Evolutionary conservation across 345 rosid species (phyloP), one percentile per base, ranked within the genome.

Genomic region (Syzygium jambos): DNA sequence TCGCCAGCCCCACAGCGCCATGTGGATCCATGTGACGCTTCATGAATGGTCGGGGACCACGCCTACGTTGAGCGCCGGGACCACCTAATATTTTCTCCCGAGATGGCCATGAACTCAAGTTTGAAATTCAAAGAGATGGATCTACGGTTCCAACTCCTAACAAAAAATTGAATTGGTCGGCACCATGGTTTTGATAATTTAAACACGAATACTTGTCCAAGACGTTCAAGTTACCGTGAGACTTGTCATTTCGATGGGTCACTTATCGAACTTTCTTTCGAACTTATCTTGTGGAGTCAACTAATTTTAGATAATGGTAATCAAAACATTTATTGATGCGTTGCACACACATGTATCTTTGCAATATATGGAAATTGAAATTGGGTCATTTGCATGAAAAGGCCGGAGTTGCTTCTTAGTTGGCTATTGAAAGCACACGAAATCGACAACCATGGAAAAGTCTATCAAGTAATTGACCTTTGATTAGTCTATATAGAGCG

Each of bases 301-400:
- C 19, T 4, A 16, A 65, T 30, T 65, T 65, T 9, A 65, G 38
- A 63, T 16, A 1, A 30, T 16, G 6, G 23, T 6, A 30, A 7
- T 43, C 2, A 30, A 10, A 65, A 9, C 22, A 65, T 16, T 22
- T 1, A 43, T 0, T 0, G 23, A 11, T 19, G 23, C 11, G 0
- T 7, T 3, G 7, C 22, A 2, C 43, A 3, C 19, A 11, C 43
- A 9, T 65, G 22, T 65, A 65, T 65, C 21, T 30, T 65, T 65
- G 78, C 23, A 10, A 30, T 30, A 2, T 8, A 17, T 34, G 78
- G 43, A 68, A 68, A 30, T 30, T 43, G 22, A 68, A 30, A 68
- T 8, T 19, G 78, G 78, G 13, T 10, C 46, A 34, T 10, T 6
- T 17, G 6, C 46, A 34, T 4, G 25, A 38, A 19, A 68, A 68